Evolutionary conservation across 805 yeast genomes (phyloP), one percentile per base, ranked within the genome.

Genomic region (Kodamaea neixiangensis): DNA sequence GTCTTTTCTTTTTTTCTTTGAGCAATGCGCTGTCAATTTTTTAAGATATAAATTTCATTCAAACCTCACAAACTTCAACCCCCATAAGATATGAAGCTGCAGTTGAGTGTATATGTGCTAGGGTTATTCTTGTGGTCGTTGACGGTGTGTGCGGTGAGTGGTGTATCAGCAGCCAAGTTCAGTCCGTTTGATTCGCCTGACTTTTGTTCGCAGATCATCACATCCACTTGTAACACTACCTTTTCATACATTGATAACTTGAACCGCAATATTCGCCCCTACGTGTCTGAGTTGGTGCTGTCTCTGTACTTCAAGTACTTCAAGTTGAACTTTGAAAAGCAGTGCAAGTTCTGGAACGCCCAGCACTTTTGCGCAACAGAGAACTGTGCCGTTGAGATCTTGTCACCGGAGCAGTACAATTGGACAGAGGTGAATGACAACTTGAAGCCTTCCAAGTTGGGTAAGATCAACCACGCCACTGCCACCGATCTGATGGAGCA

Each of bases 271-370:
- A 60, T 75, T 40, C 64, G 74, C 19, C 85, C 86, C 0, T 67
- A 76, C 19, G 66, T 93, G n/a, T 62, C 75, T 14, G 69, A 79
- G 5, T 67, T 93, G 41, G 87, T 86, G 7, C 64, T 77, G 41
- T 83, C 89, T 34, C 90, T 92, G 58, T 94, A 89, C 69, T 93
- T 94, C 80, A 81, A 86, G 56, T 89, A 88, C 65, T 94, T 89
- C 75, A 85, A 90, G 65, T 78, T 94, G 49, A 91, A 94, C 62
- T 75, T 94, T 51, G 89, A 83, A 67, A 86, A 79, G 56, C 81
- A 81, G 65, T 91, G 99, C 67, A 93, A 96, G 21, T 91, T 87
- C 66, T 88, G 89, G 91, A 82, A 82, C 57, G 90, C 85, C 58
- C 78, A 78, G 61, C 96, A 92, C 40, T 83, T 87, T 61, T 91